Conservation (phyloP, 352 stramenopile genomes). For the Globisporangium spiculum region DNA sequence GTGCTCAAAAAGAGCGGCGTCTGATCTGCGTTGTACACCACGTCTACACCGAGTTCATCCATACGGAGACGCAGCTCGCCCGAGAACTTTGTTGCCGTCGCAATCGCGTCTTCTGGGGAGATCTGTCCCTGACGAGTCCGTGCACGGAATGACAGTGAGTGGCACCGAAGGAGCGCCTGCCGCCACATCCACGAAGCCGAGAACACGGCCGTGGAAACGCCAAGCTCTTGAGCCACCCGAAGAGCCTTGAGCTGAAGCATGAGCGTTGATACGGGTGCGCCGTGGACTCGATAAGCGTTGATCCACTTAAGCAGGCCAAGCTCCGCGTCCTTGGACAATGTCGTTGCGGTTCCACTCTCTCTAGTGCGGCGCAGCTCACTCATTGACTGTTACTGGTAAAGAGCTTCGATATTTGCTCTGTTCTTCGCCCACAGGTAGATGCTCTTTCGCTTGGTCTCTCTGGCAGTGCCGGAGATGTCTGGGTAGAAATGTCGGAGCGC, state of each 20-base stretch:
- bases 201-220: neutral
- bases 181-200: constrained; percentile 6
- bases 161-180: constrained; percentile 1
- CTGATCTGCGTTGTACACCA: constrained; percentile 20
- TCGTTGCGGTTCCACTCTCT: neutral
- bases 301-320: neutral
- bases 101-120: neutral
- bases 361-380: neutral
- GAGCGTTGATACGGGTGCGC: neutral
- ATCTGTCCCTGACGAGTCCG: neutral
- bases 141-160: neutral
- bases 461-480: neutral
- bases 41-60: constrained; percentile 4
- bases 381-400: neutral
- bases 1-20: constrained; percentile 24
- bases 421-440: constrained; percentile 10
- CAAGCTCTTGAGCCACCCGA: neutral
- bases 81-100: neutral
- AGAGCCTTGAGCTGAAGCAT: neutral
- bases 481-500: constrained; percentile 6
- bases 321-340: neutral
- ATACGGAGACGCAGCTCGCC: neutral
- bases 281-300: neutral
- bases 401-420: neutral
- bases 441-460: constrained; percentile 14